Percentiles rank a stretch among this genome's conserved stretches.
phyloP scores from a whole-genome alignment of 108 stramenopile genomes.

The Nannochloropsis gaditana region DNA sequence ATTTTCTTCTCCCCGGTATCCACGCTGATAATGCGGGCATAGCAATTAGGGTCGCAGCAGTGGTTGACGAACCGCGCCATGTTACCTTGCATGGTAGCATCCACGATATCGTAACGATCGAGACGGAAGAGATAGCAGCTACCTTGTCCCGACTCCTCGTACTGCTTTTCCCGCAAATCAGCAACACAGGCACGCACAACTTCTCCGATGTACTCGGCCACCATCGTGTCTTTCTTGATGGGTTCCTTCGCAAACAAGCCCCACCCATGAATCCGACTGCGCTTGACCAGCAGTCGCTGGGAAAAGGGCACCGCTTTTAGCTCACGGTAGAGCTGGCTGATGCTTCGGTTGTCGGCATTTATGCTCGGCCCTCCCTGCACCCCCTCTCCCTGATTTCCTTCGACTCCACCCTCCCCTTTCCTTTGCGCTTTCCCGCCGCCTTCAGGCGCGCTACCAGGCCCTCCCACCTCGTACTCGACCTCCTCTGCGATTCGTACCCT shows the following conservation, averaged over 20 bases:
- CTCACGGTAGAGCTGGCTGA: conserved; percentile 26
- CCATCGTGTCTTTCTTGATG: conserved; percentile 65
- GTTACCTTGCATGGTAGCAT: conserved; percentile 83
- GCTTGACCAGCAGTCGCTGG: conserved; percentile 48
- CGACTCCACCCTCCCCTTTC: not conserved
- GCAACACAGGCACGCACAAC: conserved; percentile 68
- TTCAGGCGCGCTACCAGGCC: not conserved
- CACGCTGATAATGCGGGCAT: conserved; percentile 64
- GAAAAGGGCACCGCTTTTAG: conserved; percentile 28
- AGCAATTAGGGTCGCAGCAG: conserved; percentile 87
- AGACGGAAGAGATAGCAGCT: conserved; percentile 90
- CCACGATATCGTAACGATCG: conserved; percentile 77
- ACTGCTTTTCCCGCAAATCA: conserved; percentile 69
- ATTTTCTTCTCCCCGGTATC: conserved; percentile 58
- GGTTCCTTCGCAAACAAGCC: conserved; percentile 74
- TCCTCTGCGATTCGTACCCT: not conserved
- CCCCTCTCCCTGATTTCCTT: not conserved
- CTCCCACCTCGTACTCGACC: conserved; percentile 19
- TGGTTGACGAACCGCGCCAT: conserved; percentile 92
- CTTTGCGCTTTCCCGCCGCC: not conserved
- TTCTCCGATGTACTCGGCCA: conserved; percentile 89
- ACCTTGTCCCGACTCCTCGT: conserved; percentile 74
- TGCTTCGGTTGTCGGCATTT: not conserved
- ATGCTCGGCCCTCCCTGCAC: not conserved
- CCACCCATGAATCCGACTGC: conserved; percentile 72